These are phyloP conservation scores for Trichaptum fuscoviolaceum DNA, from an alignment of 768 basidiomycete genomes.

Conservation along the genomic window DNA sequence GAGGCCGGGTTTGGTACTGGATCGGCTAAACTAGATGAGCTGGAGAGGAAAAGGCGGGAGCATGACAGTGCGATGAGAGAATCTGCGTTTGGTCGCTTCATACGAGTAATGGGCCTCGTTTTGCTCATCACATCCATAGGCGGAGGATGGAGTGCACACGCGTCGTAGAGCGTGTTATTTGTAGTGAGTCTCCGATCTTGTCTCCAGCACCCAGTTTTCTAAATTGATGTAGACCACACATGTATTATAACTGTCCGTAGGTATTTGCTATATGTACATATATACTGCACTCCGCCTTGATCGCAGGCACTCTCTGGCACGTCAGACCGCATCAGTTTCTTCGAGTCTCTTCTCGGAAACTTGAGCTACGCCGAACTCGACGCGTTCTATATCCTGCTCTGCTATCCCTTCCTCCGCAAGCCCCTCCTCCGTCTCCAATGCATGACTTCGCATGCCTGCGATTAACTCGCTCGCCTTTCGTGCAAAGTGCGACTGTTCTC, in stretches of 20 bases:
- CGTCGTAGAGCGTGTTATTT: neutral
- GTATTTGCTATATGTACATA: too few relatives aligned
- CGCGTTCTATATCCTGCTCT: neutral
- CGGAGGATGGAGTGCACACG: constrained; percentile 1
- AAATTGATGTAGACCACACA: too few relatives aligned
- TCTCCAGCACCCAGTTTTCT: neutral
- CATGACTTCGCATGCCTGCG: neutral
- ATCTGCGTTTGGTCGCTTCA: neutral
- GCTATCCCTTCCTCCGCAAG: neutral
- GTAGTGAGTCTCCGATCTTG: neutral
- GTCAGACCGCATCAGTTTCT: too few relatives aligned
- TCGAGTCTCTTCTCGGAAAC: neutral
- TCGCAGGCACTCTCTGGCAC: too few relatives aligned
- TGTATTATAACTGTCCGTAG: too few relatives aligned
- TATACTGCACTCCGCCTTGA: too few relatives aligned
- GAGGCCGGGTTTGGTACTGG: neutral
- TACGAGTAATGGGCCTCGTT: constrained; percentile 1
- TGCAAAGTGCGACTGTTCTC: constrained; percentile 18
- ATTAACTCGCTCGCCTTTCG: constrained; percentile 12
- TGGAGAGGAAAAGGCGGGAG: constrained; percentile 1
- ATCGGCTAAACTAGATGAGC: neutral
- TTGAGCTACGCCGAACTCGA: neutral
- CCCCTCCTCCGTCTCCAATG: neutral
- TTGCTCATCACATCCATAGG: constrained; percentile 2
- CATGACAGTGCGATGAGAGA: neutral